A percentile compares a stretch with the other conserved stretches of the same genome.
phyloP scores from a whole-genome alignment of 345 rosid genomes.

The Bruguiera parviflora region DNA sequence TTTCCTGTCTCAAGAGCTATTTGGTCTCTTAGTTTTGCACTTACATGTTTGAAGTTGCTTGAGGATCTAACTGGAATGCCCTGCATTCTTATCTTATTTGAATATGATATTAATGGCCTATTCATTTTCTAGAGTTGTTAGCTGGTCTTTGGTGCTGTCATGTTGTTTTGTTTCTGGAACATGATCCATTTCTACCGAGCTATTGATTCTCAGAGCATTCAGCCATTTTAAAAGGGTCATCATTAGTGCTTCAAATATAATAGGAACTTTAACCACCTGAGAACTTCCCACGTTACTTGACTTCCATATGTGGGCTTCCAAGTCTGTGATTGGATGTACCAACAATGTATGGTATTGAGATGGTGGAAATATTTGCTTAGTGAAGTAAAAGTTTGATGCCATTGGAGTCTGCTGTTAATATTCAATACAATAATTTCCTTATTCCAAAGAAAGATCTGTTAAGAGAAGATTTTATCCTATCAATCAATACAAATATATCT shows the following conservation, averaged over 20 bases:
- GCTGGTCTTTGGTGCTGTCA: too few relatives aligned
- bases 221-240: not conserved
- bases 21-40: not conserved
- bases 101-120: not conserved
- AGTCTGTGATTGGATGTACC: not conserved
- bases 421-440: not conserved
- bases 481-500: not conserved
- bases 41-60: slow-evolving; percentile 2
- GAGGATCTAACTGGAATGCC: not conserved
- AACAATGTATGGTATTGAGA: not conserved
- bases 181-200: not conserved
- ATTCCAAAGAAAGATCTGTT: not conserved
- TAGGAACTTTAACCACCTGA: not conserved
- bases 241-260: not conserved
- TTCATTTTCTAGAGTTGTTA: not conserved
- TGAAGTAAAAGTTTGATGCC: not conserved
- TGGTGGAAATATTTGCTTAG: not conserved
- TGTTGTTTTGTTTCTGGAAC: not conserved
- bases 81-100: not conserved
- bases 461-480: not conserved
- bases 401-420: not conserved
- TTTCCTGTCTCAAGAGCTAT: not conserved
- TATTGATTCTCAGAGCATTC: not conserved
- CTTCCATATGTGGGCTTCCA: not conserved
- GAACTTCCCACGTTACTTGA: not conserved